Evolutionary conservation across 1,139 yeast species (phyloP).

Genomic region (Blastobotrys elegans): DNA sequence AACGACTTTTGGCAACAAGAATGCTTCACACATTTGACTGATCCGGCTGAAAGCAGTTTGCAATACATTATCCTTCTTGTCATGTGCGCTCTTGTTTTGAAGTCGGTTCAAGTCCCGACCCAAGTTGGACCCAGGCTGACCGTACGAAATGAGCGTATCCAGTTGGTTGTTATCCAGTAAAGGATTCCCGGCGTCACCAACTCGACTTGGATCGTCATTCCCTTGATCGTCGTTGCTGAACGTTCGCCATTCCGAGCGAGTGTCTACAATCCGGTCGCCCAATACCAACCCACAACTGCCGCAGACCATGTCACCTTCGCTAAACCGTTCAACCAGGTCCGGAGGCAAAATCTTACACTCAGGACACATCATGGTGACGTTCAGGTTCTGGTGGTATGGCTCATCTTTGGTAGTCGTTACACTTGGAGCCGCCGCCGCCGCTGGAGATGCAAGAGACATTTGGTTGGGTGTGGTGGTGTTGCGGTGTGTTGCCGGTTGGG

Average conservation of each 20-base stretch:
- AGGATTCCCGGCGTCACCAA: conserved; percentile 98
- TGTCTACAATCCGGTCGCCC: conserved; percentile 89
- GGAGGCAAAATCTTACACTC: conserved; percentile 97
- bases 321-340: conserved; percentile 86
- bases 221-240: conserved; percentile 93
- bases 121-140: conserved; percentile 56
- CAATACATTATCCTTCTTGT: conserved; percentile 79
- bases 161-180: conserved; percentile 85
- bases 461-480: neutral
- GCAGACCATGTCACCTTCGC: conserved; percentile 97
- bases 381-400: conserved; percentile 48
- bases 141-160: conserved; percentile 86
- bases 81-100: conserved; percentile 70
- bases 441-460: conserved; percentile 3
- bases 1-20: conserved; percentile 87
- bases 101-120: conserved; percentile 89
- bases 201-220: conserved; percentile 98
- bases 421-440: neutral
- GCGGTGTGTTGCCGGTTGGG: neutral
- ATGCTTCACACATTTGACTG: conserved; percentile 96
- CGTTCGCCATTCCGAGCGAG: conserved; percentile 98
- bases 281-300: conserved; percentile 93
- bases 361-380: conserved; percentile 88
- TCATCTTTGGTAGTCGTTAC: conserved; percentile 14
- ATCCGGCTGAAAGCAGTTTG: conserved; percentile 88